Base-by-base conservation (phyloP, 2,329 filamentous ascomycete species). In the Ophiostoma sp. region DNA sequence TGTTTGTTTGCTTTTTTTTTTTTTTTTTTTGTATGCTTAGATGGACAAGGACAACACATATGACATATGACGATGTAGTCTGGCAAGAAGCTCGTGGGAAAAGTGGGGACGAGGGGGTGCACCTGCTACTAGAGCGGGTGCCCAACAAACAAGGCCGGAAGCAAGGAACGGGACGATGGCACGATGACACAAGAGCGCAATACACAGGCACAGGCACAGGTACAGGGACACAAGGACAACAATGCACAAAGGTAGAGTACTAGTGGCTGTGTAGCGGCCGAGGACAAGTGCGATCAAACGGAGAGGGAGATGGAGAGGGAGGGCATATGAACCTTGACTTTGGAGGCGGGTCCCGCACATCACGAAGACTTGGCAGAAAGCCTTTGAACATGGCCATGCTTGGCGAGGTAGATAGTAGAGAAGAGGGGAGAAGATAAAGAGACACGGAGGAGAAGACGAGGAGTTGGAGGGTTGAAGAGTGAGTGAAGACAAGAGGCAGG, bases 321-420 rank as follows among this genome's bases (percentile, higher is more conserved):
- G 68, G 36, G 69, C 17, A 60, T 67, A 67, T 48, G 70, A 72
- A 77, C 76, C 76, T 77, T 76, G 74, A 73, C 72, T 76, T 76
- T 67, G 75, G 71, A 69, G 75, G 71, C 71, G 72, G 67, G 67
- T 76, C 75, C 65, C 72, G 73, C 71, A 68, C 72, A 68, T 77
- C 75, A 70, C 76, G 76, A 69, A 76, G 73, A 69, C 75, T 75
- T 67, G 76, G 76, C 15, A 77, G 69, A 3, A 73, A 69, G 66
- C 73, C 71, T 67, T 76, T 76, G 72, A 76, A 73, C 76, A 77
- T 76, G 68, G 70, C 62, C 48, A 31, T 31, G 71, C 5, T 1
- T 23, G 27, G 27, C 27, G 27, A 31, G 27, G 52, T 15, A 57
- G 62, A 52, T 41, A 15, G 52, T 41, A 57, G 52, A n/a, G 17